These are phyloP conservation scores for Chloroidium sp. DNA, from an alignment of 163 green algal genomes.

Conservation along the genomic window DNA sequence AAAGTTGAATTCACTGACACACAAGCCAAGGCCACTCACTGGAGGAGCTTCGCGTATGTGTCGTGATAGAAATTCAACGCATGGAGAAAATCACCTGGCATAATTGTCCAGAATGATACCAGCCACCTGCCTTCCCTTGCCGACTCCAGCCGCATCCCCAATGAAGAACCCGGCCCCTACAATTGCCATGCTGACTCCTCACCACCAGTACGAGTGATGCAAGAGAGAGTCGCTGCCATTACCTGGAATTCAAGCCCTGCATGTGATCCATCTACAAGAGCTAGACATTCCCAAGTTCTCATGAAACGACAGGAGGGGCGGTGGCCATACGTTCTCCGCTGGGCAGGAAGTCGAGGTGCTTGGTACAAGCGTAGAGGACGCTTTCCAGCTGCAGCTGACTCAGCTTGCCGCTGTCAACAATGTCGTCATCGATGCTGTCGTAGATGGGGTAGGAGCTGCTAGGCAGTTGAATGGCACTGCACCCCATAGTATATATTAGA, in stretches of 20 bases:
- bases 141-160: constrained; percentile 72
- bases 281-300: neutral
- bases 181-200: neutral
- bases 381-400: constrained; percentile 71
- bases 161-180: constrained; percentile 50
- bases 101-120: constrained; percentile 80
- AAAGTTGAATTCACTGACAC: too few relatives aligned
- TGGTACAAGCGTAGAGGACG: constrained; percentile 65
- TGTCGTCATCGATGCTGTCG: constrained; percentile 29
- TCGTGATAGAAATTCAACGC: neutral
- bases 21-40: too few relatives aligned
- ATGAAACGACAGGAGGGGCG: too few relatives aligned
- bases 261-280: neutral
- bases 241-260: neutral
- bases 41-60: too few relatives aligned
- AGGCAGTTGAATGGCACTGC: constrained; percentile 66
- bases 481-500: neutral
- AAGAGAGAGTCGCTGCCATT: too few relatives aligned
- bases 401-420: constrained; percentile 54
- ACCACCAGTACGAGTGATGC: too few relatives aligned
- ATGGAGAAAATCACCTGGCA: neutral
- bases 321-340: constrained; percentile 39
- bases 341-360: constrained; percentile 67
- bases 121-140: constrained; percentile 79
- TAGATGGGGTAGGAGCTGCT: constrained; percentile 61